Conservation (phyloP, 805 yeast genomes). For the Kluyveromyces siamensis region DNA sequence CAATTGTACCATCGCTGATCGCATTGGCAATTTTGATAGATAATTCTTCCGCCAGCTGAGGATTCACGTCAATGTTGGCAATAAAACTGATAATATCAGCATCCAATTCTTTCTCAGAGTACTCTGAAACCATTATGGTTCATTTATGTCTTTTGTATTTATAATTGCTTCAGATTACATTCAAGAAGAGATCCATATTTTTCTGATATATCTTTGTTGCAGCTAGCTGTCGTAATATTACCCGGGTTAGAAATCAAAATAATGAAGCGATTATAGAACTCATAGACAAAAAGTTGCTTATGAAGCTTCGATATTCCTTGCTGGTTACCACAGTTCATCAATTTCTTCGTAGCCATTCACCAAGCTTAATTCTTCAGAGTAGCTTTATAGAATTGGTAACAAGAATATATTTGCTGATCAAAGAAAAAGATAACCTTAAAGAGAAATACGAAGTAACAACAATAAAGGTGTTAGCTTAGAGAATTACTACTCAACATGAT, state of each 20-base stretch:
- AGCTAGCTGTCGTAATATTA: background rate
- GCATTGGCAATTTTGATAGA: slow-evolving; percentile 24
- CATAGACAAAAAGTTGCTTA: too few relatives aligned
- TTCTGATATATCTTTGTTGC: background rate
- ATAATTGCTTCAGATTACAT: too few relatives aligned
- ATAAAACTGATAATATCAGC: slow-evolving; percentile 25
- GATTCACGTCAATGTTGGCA: slow-evolving; percentile 32
- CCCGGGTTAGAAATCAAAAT: background rate
- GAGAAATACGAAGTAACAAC: background rate
- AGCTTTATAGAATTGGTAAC: background rate
- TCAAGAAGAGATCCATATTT: too few relatives aligned
- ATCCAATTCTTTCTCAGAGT: slow-evolving; percentile 2
- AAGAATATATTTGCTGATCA: background rate
- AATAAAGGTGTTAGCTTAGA: background rate
- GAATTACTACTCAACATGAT: background rate
- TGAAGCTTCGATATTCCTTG: too few relatives aligned
- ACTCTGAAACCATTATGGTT: slow-evolving; percentile 1
- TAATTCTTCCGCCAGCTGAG: slow-evolving; percentile 21
- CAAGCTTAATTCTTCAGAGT: background rate
- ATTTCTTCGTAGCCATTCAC: background rate
- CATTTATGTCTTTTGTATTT: background rate
- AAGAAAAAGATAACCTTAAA: background rate
- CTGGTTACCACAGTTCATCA: too few relatives aligned
- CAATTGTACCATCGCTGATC: slow-evolving; percentile 19
- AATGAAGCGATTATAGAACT: too few relatives aligned